Percentiles rank a stretch among this genome's conserved stretches.
phyloP scores from a whole-genome alignment of 2,329 filamentous ascomycete genomes.

The Harringtonia aguacate region DNA sequence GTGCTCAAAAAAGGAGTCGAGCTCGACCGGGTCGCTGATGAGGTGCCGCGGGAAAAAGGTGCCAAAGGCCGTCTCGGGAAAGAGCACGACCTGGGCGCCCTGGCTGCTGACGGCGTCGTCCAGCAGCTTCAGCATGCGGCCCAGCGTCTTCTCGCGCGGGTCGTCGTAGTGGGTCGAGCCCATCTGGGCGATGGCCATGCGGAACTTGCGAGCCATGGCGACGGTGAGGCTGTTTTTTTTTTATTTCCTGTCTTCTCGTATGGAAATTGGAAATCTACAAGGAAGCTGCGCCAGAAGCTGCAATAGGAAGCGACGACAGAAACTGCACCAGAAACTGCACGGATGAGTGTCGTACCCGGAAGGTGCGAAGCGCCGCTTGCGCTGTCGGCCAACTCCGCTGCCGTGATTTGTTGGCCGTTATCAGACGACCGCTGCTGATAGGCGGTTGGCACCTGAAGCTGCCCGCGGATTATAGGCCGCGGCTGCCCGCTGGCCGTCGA shows the following conservation, averaged over 20 bases:
- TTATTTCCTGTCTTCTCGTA: no score
- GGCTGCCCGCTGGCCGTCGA: no score
- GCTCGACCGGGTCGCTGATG: conserved; percentile 33
- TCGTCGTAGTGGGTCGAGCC: conserved; percentile 31
- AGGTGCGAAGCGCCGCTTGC: no score
- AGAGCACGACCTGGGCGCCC: conserved; percentile 38
- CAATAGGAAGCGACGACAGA: no score
- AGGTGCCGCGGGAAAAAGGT: conserved; percentile 46
- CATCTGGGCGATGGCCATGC: conserved; percentile 41
- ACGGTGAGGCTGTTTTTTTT: neutral
- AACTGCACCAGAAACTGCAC: no score
- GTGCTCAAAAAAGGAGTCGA: conserved; percentile 37
- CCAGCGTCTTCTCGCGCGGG: conserved; percentile 28
- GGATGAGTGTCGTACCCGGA: no score
- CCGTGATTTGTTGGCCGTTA: neutral
- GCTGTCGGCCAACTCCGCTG: neutral
- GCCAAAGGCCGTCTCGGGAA: conserved; percentile 41
- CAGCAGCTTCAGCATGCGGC: conserved; percentile 38
- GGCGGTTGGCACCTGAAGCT: no score
- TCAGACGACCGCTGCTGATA: neutral
- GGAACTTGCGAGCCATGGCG: conserved; percentile 8
- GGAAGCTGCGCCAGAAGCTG: no score
- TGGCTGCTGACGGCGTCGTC: conserved; percentile 29
- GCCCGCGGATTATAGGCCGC: no score
- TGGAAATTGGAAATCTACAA: no score